A percentile compares a stretch with the other conserved stretches of the same genome.
Conservation (phyloP, 108 stramenopile species). For the Poteriospumella lacustris region DNA sequence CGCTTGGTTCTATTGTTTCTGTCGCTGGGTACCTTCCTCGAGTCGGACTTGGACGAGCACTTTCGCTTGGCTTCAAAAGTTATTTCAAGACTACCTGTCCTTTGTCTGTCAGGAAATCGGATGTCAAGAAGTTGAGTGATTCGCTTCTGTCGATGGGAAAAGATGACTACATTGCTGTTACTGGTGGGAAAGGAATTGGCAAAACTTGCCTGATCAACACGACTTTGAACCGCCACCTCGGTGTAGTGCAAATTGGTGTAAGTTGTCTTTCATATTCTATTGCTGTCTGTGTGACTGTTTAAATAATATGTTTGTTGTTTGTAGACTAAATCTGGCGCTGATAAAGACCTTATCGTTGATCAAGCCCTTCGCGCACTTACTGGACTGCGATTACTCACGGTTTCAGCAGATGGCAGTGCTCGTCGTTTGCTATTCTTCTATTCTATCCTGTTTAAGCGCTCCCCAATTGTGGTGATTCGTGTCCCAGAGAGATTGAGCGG, state of each 20-base stretch:
- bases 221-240: conserved; percentile 7
- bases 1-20: not conserved
- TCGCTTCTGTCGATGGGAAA: not conserved
- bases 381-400: not conserved
- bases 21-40: conserved; percentile 4
- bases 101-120: conserved; percentile 11
- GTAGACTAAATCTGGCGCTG: not conserved
- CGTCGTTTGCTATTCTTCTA: no score
- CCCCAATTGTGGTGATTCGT: not conserved
- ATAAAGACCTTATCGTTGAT: not conserved
- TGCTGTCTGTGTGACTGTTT: not conserved
- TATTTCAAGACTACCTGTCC: conserved; percentile 17
- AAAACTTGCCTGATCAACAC: conserved; percentile 3
- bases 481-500: not conserved
- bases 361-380: conserved; percentile 11
- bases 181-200: not conserved
- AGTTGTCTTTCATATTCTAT: conserved; percentile 9
- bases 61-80: conserved; percentile 24
- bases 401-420: not conserved
- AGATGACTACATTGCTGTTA: not conserved
- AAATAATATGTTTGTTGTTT: not conserved
- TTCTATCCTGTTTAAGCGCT: not conserved
- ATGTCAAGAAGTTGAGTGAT: conserved; percentile 17
- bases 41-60: conserved; percentile 4
- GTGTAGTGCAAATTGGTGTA: not conserved